Evolutionary conservation across 805 yeast species (phyloP).

Genomic region (Yamadazyma philogaea): DNA sequence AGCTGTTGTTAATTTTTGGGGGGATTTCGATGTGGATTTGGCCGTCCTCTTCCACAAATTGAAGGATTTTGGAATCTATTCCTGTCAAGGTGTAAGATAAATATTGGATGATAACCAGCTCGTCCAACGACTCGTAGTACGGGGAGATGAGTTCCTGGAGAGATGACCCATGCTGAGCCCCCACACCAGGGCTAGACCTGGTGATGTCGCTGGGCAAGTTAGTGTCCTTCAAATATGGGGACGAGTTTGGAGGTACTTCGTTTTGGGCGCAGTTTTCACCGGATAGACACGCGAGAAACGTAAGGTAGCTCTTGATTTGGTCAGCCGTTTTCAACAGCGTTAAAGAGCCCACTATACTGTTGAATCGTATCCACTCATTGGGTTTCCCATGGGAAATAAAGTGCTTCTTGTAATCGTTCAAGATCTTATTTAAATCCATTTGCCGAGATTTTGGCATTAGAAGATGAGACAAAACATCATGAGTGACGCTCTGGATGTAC

Average conservation of each 20-base stretch:
- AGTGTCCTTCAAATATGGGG: slow-evolving; percentile 1
- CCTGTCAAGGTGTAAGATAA: slow-evolving; percentile 59
- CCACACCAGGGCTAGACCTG: slow-evolving; percentile 2
- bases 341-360: slow-evolving; percentile 27
- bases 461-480: slow-evolving; percentile 21
- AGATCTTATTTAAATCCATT: slow-evolving; percentile 18
- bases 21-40: slow-evolving; percentile 44
- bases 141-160: slow-evolving; percentile 19
- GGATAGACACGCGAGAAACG: slow-evolving; percentile 24
- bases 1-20: slow-evolving; percentile 49
- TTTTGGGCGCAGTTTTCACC: slow-evolving; percentile 5
- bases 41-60: slow-evolving; percentile 32
- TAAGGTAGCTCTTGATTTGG: slow-evolving; percentile 34
- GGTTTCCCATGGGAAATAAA: slow-evolving; percentile 26
- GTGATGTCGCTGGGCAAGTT: slow-evolving; percentile 13
- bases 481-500: slow-evolving; percentile 28
- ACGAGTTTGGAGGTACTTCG: not conserved
- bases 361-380: slow-evolving; percentile 35
- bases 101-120: slow-evolving; percentile 38
- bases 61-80: slow-evolving; percentile 55
- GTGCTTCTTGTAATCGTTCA: slow-evolving; percentile 20
- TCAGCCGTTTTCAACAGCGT: slow-evolving; percentile 25
- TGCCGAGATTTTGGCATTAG: not conserved
- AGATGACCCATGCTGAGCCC: not conserved
- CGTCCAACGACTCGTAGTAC: slow-evolving; percentile 30